Conservation (phyloP, 2,329 filamentous ascomycete genomes). For the Paraphoma sp. region DNA sequence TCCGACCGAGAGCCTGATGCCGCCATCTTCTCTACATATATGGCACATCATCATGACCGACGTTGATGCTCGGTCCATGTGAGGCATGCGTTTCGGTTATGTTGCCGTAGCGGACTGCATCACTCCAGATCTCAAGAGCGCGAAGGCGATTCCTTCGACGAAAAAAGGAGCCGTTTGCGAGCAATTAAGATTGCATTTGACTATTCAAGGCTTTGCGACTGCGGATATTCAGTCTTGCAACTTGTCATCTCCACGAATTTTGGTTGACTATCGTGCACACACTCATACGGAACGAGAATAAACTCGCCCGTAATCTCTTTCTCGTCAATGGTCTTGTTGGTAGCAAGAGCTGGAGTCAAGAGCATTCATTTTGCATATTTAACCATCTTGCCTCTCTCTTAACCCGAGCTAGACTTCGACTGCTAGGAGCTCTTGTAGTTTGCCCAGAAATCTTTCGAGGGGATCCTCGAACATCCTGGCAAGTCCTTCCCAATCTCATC, state of each 20-base stretch:
- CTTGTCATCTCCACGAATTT: constrained; percentile 1
- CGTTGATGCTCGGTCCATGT: neutral
- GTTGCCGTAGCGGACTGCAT: neutral
- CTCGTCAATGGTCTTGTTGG: neutral
- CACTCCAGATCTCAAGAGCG: neutral
- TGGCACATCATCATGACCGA: constrained; percentile 3
- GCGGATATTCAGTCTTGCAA: neutral
- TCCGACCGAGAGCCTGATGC: constrained; percentile 10
- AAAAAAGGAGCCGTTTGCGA: neutral
- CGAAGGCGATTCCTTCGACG: neutral
- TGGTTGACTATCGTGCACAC: neutral
- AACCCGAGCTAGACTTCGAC: neutral
- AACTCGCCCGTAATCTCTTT: neutral
- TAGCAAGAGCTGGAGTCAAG: neutral
- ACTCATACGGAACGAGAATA: neutral
- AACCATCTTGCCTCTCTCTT: constrained; percentile 3
- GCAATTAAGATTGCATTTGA: neutral
- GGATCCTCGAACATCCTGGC: neutral
- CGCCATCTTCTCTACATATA: constrained; percentile 1
- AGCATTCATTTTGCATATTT: constrained; percentile 4
- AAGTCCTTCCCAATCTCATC: constrained; percentile 8
- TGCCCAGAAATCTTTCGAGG: constrained; percentile 7
- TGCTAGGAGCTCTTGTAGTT: constrained; percentile 4
- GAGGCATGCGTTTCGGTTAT: neutral
- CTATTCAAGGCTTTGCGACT: neutral